A percentile compares a stretch with the other conserved stretches of the same genome.
Evolutionary conservation across 148 eudicot species (phyloP).

Genomic region (Mesembryanthemum crystallinum): DNA sequence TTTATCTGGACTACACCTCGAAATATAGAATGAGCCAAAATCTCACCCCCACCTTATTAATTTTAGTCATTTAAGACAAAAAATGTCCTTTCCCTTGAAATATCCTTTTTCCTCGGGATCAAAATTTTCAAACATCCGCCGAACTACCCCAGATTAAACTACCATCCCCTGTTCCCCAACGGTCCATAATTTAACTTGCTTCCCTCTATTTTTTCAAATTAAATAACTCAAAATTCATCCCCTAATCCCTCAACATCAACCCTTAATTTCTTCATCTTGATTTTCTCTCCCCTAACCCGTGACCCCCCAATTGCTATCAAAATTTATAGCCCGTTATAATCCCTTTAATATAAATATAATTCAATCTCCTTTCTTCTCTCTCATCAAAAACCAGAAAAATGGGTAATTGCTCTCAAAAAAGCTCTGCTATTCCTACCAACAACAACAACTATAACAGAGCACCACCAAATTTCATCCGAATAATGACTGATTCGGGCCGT

Average conservation of each 20-base stretch:
- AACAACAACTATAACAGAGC: too few relatives aligned
- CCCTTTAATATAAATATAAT: not conserved
- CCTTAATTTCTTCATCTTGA: not conserved
- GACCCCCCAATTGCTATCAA: conserved; percentile 9
- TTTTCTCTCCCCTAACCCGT: not conserved
- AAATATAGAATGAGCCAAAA: too few relatives aligned
- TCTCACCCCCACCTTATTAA: not conserved
- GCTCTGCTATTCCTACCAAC: conserved; percentile 17
- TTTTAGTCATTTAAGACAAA: not conserved
- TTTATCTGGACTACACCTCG: too few relatives aligned
- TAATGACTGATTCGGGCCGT: conserved; percentile 44
- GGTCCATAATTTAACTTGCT: not conserved
- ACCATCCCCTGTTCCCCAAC: conserved; percentile 4
- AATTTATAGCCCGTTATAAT: conserved; percentile 5
- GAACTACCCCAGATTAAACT: not conserved
- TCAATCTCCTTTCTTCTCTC: not conserved
- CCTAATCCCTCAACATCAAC: not conserved
- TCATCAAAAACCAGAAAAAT: conserved; percentile 14
- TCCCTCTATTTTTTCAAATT: not conserved
- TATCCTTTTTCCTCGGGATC: conserved; percentile 2
- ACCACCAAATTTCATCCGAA: conserved; percentile 27
- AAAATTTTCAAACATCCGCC: conserved; percentile 7
- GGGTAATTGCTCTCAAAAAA: conserved; percentile 65
- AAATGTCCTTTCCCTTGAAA: not conserved
- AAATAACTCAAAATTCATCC: not conserved